phyloP scores from a whole-genome alignment of 2,329 filamentous ascomycete species.

The Trichophyton verrucosum region DNA sequence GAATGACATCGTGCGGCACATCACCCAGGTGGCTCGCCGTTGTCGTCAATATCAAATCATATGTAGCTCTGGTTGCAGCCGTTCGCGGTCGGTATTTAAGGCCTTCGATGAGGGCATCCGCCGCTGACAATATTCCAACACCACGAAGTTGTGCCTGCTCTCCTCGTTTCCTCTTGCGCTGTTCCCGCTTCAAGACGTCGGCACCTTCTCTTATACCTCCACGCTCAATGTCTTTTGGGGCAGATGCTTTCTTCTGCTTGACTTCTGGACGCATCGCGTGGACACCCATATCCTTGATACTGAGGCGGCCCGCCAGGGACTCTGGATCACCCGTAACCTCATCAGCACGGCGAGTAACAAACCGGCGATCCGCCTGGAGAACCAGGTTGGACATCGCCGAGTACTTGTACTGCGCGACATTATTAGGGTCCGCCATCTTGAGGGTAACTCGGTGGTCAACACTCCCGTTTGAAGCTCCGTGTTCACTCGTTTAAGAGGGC shows the following conservation, averaged over 20 bases:
- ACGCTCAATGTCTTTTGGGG: constrained; percentile 58
- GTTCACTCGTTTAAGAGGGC: background rate
- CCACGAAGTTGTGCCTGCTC: constrained; percentile 59
- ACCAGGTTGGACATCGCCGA: constrained; percentile 99
- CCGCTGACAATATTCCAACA: constrained; percentile 67
- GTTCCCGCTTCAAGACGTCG: constrained; percentile 70
- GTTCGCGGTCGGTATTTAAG: constrained; percentile 86
- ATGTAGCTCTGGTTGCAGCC: constrained; percentile 79
- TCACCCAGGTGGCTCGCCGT: constrained; percentile 83
- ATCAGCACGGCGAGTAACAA: constrained; percentile 81
- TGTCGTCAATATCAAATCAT: constrained; percentile 85
- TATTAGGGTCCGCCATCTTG: constrained; percentile 56
- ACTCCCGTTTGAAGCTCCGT: background rate
- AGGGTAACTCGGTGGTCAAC: background rate
- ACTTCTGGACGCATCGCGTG: constrained; percentile 66
- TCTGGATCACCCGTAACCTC: constrained; percentile 96
- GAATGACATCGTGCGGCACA: constrained; percentile 78
- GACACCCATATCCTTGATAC: constrained; percentile 87
- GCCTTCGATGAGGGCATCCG: constrained; percentile 79
- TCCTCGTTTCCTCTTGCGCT: constrained; percentile 69
- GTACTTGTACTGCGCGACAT: constrained; percentile 98
- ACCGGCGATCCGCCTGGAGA: constrained; percentile 96
- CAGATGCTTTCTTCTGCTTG: constrained; percentile 62
- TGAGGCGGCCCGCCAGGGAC: constrained; percentile 86
- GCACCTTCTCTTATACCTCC: constrained; percentile 67